Conservation (phyloP, 2,329 filamentous ascomycete species). For the Mycosphaerella sp. region DNA sequence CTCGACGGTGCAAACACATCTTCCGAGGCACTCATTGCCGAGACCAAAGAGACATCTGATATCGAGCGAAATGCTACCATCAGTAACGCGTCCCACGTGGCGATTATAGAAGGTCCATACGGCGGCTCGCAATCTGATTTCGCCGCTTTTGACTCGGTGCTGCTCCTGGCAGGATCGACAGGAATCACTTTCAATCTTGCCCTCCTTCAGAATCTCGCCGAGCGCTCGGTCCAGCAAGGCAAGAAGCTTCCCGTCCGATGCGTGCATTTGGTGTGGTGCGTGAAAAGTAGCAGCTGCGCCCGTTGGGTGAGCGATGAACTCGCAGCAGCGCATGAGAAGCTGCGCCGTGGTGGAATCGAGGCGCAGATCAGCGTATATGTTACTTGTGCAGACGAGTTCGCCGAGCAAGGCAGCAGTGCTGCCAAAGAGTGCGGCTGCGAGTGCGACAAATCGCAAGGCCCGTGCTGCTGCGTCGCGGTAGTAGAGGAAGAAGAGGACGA, state of each 20-base stretch:
- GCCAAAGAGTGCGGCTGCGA: constrained; percentile 23
- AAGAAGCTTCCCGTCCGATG: constrained; percentile 21
- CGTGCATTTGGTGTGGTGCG: constrained; percentile 26
- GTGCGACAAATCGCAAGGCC: constrained; percentile 24
- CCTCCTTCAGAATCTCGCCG: constrained; percentile 25
- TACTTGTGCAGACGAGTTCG: constrained; percentile 25
- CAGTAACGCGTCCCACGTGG: constrained; percentile 11
- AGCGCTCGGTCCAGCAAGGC: constrained; percentile 13
- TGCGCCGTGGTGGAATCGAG: constrained; percentile 19
- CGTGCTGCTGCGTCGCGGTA: constrained; percentile 22
- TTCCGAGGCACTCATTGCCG: constrained; percentile 15
- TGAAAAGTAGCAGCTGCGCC: constrained; percentile 20
- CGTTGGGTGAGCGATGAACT: constrained; percentile 24
- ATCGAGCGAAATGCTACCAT: constrained; percentile 16
- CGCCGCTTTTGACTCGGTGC: constrained; percentile 26
- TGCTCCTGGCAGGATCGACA: constrained; percentile 26
- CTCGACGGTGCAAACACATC: constrained; percentile 21
- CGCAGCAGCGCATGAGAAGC: constrained; percentile 14
- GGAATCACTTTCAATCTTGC: constrained; percentile 28
- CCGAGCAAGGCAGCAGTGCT: constrained; percentile 8
- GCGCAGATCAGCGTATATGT: constrained; percentile 22
- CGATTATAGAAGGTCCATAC: constrained; percentile 27
- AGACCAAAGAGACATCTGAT: constrained; percentile 11
- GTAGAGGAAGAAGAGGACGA: constrained; percentile 16
- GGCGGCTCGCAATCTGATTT: constrained; percentile 22